Base-by-base conservation (phyloP, 805 yeast species). In the Pichia ethanolica region DNA sequence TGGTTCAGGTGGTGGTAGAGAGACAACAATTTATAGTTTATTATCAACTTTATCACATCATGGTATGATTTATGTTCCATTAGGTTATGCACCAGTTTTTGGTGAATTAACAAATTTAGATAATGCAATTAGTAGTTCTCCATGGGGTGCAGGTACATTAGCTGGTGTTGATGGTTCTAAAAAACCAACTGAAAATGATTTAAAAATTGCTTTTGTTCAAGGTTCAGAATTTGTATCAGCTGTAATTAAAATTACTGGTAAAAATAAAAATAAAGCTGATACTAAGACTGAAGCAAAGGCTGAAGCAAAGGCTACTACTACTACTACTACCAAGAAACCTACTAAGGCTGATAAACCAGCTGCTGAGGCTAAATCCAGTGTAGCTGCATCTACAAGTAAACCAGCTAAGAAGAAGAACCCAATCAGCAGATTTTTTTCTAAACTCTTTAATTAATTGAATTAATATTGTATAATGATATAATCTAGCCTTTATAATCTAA, bases 1-100 rank as follows among this genome's bases (percentile, higher is more conserved):
- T 36, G 88, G 89, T 61, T 71, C 87, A 47, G 90, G 90, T 59
- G 93, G 95, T 60, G 95, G 95, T 63, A 88, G 83, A 67, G 96
- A 88, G 70, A 65, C 74, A 38, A 84, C 95, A 20, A 70, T 78
- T 55, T 72, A 79, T 56, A 82, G 78, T 71, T 62, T 83, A 14
- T 63, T 88, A 57, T 79, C 90, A 12, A 71, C 73, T 46, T 71
- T 83, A 52, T 80, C 79, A 40, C 95, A 88, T 67, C 95, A 87
- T 64, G 95, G 95, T 63, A 74, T 87, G 72, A 70, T 83, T 56
- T 87, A 67, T 66, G 81, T 88, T 50, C 96, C 96, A 53, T 74
- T 87, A 59, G 96, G 96, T 62, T 78, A 77, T 70, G 79, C 75
- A 46, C 65, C 73, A 35, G 74, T 72, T 36, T 79, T 81, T 63